These are phyloP conservation scores for Primulina eburnea DNA, from an alignment of 257 asterid species.

Conservation along the genomic window DNA sequence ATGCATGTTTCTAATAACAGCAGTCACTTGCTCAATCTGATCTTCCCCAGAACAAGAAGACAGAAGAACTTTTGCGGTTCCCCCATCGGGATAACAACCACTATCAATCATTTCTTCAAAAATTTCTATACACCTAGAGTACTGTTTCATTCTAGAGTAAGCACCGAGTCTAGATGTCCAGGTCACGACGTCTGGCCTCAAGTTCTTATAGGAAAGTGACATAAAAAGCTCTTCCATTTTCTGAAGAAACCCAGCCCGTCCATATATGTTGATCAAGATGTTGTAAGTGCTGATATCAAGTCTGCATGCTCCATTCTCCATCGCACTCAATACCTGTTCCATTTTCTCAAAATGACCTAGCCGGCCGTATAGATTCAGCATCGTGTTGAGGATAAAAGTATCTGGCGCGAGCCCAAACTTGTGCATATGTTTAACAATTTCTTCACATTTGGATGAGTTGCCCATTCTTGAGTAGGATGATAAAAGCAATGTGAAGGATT, in stretches of 20 bases:
- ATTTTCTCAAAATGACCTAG: conserved; percentile 69
- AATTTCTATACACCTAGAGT: conserved; percentile 56
- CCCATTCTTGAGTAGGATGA: conserved; percentile 67
- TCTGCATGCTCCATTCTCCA: conserved; percentile 46
- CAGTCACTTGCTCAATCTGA: conserved; percentile 70
- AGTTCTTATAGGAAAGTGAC: conserved; percentile 40
- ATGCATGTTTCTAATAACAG: conserved; percentile 68
- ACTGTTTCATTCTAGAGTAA: conserved; percentile 70
- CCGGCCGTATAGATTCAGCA: conserved; percentile 77
- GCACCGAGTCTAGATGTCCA: conserved; percentile 84
- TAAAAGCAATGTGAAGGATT: conserved; percentile 78
- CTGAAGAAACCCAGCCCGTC: conserved; percentile 64
- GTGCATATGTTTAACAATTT: conserved; percentile 56
- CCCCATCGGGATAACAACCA: conserved; percentile 81
- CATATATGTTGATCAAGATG: conserved; percentile 68
- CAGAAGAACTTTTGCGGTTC: conserved; percentile 79
- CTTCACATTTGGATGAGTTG: conserved; percentile 62
- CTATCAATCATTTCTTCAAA: conserved; percentile 84
- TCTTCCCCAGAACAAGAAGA: conserved; percentile 64
- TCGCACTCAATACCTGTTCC: conserved; percentile 56
- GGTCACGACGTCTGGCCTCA: conserved; percentile 63
- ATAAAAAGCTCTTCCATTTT: conserved; percentile 69
- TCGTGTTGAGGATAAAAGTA: conserved; percentile 61
- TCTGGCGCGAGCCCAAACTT: conserved; percentile 54
- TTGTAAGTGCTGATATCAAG: conserved; percentile 78